Evolutionary conservation across 2,329 filamentous ascomycete species (phyloP), one percentile per base, ranked within the genome.

Genomic region (Sclerotinia subarctica): DNA sequence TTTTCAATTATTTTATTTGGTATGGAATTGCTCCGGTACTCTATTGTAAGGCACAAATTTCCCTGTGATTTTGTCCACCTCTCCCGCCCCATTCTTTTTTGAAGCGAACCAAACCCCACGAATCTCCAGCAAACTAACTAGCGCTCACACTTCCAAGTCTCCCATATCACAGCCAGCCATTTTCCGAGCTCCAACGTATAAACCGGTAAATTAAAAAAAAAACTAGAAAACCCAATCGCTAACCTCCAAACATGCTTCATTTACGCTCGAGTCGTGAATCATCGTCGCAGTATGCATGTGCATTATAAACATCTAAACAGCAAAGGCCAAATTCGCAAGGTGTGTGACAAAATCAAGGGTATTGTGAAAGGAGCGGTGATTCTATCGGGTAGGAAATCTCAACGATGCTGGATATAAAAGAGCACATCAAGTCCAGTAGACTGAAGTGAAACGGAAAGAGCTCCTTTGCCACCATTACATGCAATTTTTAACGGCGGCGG

Each of bases 211-310:
- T 60, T 13, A 38, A 24, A n/a, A 66, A 32, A 26, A 68, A 67
- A 65, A 65, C 24, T 56, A 69, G 49, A 67, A 69, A 73, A 68
- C 53, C 49, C 57, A 71, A 73, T 69, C 73, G 73, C 73, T 74
- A 72, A 69, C 72, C 73, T 66, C 73, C 72, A 52, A 32, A 56
- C 38, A 72, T 75, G 72, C 72, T 70, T 71, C 73, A 49, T 68
- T 72, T 73, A 73, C 70, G 72, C 73, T 64, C 44, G 47, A 68
- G 59, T 64, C 68, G 47, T 64, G 62, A 56, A 66, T 68, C 51
- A n/a, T 68, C 65, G 49, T 67, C 57, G 65, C 57, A 29, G 51
- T 67, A 51, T 54, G 65, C 57, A 54, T 63, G 49, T 54, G 65
- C 49, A 68, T 68, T 68, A 68, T 68, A 44, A 68, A 68, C 49